Percentiles rank a stretch among this genome's conserved stretches.
phyloP scores from a whole-genome alignment of 2,329 filamentous ascomycete genomes.

The Neonectria faginata region DNA sequence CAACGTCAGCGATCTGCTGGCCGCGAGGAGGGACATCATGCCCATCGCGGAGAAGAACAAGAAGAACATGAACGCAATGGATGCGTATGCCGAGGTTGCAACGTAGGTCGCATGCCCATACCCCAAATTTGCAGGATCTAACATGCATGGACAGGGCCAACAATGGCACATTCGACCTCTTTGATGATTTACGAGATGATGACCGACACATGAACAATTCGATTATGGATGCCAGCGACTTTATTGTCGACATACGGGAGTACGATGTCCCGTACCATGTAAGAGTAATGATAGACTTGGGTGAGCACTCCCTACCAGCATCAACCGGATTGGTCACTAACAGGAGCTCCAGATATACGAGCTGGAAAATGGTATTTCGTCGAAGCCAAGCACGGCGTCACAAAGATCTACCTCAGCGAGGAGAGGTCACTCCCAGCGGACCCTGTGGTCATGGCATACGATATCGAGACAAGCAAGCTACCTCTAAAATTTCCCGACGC shows the following conservation, averaged over 20 bases:
- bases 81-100: conserved; percentile 96
- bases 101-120: conserved; percentile 66
- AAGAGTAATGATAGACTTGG: conserved; percentile 95
- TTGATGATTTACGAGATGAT: conserved; percentile 86
- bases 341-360: conserved; percentile 76
- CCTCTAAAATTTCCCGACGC: conserved; percentile 97
- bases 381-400: conserved; percentile 90
- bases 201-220: conserved; percentile 81
- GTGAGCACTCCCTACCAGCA: conserved; percentile 56
- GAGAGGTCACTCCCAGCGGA: conserved; percentile 91
- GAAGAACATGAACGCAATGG: conserved; percentile 96
- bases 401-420: conserved; percentile 85
- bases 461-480: conserved; percentile 97
- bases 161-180: conserved; percentile 90
- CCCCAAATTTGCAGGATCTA: background rate
- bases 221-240: conserved; percentile 92
- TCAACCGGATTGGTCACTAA: conserved; percentile 22
- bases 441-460: conserved; percentile 97
- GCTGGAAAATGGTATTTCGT: conserved; percentile 98
- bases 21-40: conserved; percentile 85
- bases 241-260: conserved; percentile 97
- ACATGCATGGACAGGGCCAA: conserved; percentile 60
- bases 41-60: conserved; percentile 97
- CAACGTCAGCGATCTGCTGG: conserved; percentile 87
- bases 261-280: conserved; percentile 99